Evolutionary conservation across 805 yeast species (phyloP).

Genomic region (Millerago galiae): DNA sequence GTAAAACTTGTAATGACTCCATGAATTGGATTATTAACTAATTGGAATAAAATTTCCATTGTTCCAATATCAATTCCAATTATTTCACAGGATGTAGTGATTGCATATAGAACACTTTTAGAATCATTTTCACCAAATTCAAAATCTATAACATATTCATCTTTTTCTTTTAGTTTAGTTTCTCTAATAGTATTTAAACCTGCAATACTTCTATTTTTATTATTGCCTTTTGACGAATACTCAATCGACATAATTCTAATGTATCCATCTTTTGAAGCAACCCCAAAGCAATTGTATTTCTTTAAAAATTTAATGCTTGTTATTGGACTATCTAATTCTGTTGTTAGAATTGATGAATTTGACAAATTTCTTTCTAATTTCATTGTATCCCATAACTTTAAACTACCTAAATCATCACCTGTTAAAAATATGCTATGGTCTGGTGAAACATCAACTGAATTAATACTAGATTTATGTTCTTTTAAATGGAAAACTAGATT

Average conservation of each 20-base stretch:
- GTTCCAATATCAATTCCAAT: conserved; percentile 51
- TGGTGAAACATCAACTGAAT: conserved; percentile 50
- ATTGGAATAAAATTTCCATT: conserved; percentile 35
- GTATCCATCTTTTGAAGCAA: conserved; percentile 34
- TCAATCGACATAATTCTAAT: conserved; percentile 32
- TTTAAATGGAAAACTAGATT: conserved; percentile 54
- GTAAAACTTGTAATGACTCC: conserved; percentile 63
- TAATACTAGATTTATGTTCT: conserved; percentile 58
- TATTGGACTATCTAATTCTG: conserved; percentile 44
- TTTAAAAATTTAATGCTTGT: conserved; percentile 44
- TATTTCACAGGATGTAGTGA: conserved; percentile 49
- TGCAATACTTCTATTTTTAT: conserved; percentile 9
- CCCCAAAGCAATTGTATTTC: conserved; percentile 52
- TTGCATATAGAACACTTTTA: conserved; percentile 37
- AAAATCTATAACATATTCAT: conserved; percentile 39
- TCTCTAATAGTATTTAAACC: conserved; percentile 33
- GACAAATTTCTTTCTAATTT: conserved; percentile 58
- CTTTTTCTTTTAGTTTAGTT: conserved; percentile 26
- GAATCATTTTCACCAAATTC: conserved; percentile 34
- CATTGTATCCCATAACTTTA: conserved; percentile 73
- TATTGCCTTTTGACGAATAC: conserved; percentile 16
- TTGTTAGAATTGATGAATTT: conserved; percentile 40
- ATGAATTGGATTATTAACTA: conserved; percentile 53
- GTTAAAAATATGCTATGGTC: conserved; percentile 64
- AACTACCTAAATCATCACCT: conserved; percentile 67